phyloP scores from a whole-genome alignment of 2,329 filamentous ascomycete species.

The Lojkania enalia region DNA sequence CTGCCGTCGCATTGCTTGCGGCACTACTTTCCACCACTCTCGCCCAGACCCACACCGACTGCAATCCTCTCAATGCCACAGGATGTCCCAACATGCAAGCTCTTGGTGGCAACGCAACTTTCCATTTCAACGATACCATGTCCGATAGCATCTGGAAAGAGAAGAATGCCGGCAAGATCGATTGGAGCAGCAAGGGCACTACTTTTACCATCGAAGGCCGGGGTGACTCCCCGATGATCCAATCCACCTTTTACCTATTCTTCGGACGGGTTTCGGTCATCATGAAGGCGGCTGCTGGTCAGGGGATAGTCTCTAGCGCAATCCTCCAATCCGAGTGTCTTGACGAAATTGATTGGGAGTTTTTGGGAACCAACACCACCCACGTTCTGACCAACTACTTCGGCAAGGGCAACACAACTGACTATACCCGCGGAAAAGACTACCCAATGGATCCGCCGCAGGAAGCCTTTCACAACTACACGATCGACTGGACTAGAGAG shows the following conservation, averaged over 20 bases:
- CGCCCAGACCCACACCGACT: conserved; percentile 77
- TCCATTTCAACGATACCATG: conserved; percentile 59
- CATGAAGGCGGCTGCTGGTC: conserved; percentile 53
- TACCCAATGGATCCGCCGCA: conserved; percentile 35
- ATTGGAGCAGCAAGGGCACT: conserved; percentile 66
- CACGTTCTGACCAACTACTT: conserved; percentile 58
- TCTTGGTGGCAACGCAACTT: conserved; percentile 61
- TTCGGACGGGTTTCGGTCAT: conserved; percentile 56
- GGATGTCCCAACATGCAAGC: conserved; percentile 72
- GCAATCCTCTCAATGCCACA: conserved; percentile 72
- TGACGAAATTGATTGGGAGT: conserved; percentile 60
- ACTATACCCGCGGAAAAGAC: conserved; percentile 52
- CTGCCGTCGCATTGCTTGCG: conserved; percentile 43
- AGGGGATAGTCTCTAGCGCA: conserved; percentile 55
- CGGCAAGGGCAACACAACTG: conserved; percentile 58
- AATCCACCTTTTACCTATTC: conserved; percentile 61
- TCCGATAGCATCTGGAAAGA: conserved; percentile 60
- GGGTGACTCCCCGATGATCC: conserved; percentile 76
- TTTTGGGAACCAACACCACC: conserved; percentile 43
- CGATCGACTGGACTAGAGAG: conserved; percentile 68
- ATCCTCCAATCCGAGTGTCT: conserved; percentile 57
- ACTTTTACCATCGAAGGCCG: conserved; percentile 71
- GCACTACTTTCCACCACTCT: conserved; percentile 50
- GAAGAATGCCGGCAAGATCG: conserved; percentile 66
- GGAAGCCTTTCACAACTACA: conserved; percentile 47